These are phyloP conservation scores for Aspergillus haitiensis DNA, from an alignment of 495 filamentous ascomycete genomes.

Conservation along the genomic window DNA sequence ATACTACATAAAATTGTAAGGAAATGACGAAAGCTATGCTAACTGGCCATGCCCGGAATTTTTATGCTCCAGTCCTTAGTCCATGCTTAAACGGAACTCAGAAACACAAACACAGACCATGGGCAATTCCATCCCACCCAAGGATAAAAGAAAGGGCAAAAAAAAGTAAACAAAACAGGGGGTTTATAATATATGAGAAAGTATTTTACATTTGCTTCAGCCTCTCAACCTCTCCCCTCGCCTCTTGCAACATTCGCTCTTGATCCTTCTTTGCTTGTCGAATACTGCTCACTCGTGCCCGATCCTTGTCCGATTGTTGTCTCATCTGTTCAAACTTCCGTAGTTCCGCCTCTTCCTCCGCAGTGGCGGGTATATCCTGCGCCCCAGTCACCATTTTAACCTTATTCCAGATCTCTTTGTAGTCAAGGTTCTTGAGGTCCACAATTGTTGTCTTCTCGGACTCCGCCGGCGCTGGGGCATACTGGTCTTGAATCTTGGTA, in stretches of 20 bases:
- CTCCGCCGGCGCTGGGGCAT: slow-evolving; percentile 37
- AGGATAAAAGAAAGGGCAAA: slow-evolving; percentile 19
- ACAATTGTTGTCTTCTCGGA: slow-evolving; percentile 39
- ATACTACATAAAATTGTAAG: slow-evolving; percentile 32
- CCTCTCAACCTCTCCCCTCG: slow-evolving; percentile 48
- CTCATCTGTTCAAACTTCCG: slow-evolving; percentile 58
- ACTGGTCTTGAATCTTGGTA: slow-evolving; percentile 33
- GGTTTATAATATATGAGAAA: neutral
- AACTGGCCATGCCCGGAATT: slow-evolving; percentile 29
- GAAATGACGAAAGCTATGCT: slow-evolving; percentile 42
- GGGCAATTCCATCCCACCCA: neutral
- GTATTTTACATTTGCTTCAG: slow-evolving; percentile 32
- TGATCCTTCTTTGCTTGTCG: slow-evolving; percentile 61
- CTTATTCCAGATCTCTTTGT: slow-evolving; percentile 62
- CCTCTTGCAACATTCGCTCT: slow-evolving; percentile 63
- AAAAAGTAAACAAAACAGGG: slow-evolving; percentile 2
- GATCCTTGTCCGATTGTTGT: slow-evolving; percentile 53
- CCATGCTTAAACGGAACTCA: slow-evolving; percentile 1
- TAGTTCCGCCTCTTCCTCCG: slow-evolving; percentile 61
- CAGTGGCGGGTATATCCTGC: slow-evolving; percentile 54
- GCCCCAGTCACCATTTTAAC: slow-evolving; percentile 71
- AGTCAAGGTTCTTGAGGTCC: slow-evolving; percentile 39
- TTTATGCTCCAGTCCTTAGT: slow-evolving; percentile 16
- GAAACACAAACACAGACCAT: neutral
- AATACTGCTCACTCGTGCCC: slow-evolving; percentile 53